Evolutionary conservation across 108 stramenopile species (phyloP), one percentile per base, ranked within the genome.

Genomic region (Nitzschia sp.): DNA sequence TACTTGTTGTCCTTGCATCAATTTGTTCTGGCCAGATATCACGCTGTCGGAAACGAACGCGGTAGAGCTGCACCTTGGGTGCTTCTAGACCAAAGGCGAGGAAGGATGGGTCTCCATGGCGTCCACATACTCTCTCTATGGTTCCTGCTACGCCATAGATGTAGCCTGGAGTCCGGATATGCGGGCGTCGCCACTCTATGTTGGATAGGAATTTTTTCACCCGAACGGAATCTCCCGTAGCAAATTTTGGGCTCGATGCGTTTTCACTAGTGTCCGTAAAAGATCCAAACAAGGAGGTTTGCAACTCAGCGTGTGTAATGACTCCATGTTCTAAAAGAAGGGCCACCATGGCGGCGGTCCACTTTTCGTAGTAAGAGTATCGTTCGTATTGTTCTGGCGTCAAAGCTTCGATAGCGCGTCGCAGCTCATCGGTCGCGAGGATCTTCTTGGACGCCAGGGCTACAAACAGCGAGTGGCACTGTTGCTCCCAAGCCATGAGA

Each of bases 91-190:
- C 76, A 60, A 81, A 82, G 18, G 81, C 81, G 15, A 78, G 49
- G n/a, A 74, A 75, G 1, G 80, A 78, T 38, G 85, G 85, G 70
- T 86, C 85, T 34, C 45, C 54, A 57, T 67, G 66, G 19, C 26
- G 42, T 23, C 75, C 84, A 32, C 78, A 78, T 0, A 76, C 71
- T 21, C 63, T 19, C 31, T 79, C 81, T 11, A 86, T 38, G 18
- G 47, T 35, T 48, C 85, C 85, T 4, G 31, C 25, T 0, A 75
- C 82, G 23, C 85, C 85, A 57, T 76, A 82, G 9, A 81, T 70
- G 48, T 86, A 86, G 30, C 85, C 85, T 1, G 85, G 85, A 21
- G 69, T 72, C 18, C 85, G 66, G 19, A 79, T 66, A 46, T 86
- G 85, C 0, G 85, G 85, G 24, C 75, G 66, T 24, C 76, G 45